Base-by-base conservation (phyloP, 1,284 basidiomycete genomes). In the Cutaneotrichosporon dermatis region DNA sequence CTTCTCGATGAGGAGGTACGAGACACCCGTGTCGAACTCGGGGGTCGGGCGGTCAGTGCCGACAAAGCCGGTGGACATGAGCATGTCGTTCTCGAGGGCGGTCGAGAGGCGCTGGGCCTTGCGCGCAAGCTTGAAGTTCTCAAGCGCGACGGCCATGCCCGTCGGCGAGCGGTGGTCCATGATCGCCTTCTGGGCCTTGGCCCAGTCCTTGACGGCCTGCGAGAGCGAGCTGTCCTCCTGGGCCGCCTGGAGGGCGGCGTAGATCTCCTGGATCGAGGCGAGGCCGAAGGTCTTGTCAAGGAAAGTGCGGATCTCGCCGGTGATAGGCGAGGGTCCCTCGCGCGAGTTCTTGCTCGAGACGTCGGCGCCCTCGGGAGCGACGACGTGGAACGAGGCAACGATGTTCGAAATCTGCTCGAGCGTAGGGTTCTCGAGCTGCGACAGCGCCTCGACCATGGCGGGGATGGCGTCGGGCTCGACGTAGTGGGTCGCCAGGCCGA, bases 401-500 rank as follows among this genome's bases (percentile, higher is more conserved):
- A 76, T 55, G 6, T 63, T 57, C 15, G 69, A 60, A 1, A 72
- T 54, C 33, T 66, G 65, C 33, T 64, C 54, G 37, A 64, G 51
- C 7, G 69, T 65, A 2, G 69, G 65, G 41, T 64, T 63, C 49
- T 72, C 66, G 51, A 80, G 71, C 50, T 76, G 69, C 10, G 74
- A 64, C 37, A 82, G 70, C 50, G 79, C 70, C 16, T 67, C 60
- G 58, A 80, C 69, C 41, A 96, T 83, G 44, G 82, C 82, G 11
- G 87, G 84, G 37, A 96, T 80, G 44, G 87, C 83, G 57, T 86
- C 81, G 35, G 89, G 86, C 5, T 89, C 86, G 57, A 95, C 84
- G 72, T 83, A 96, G 78, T 97, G 93, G 2, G 93, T 95, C 2
- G 93, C 92, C 67, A 96, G 83, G 41, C 93, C 92, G 67, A 88